Evolutionary conservation across 805 yeast species (phyloP).

Genomic region (Candida easanensis): DNA sequence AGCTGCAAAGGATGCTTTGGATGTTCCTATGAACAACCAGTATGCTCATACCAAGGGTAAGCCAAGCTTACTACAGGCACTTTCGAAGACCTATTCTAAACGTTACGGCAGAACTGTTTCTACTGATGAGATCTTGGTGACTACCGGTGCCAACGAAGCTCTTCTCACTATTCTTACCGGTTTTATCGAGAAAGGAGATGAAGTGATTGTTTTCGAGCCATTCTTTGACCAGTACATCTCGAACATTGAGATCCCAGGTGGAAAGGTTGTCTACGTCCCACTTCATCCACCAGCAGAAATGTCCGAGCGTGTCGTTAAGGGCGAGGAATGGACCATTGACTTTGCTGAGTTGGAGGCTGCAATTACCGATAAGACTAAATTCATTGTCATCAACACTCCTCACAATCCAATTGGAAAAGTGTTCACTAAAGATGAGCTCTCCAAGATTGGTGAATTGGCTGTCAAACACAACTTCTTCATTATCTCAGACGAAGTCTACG

Average conservation of each 20-base stretch:
- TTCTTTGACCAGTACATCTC: conserved; percentile 96
- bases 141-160: conserved; percentile 98
- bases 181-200: conserved; percentile 83
- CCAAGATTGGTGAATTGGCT: conserved; percentile 74
- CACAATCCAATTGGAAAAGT: conserved; percentile 96
- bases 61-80: conserved; percentile 65
- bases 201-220: conserved; percentile 94
- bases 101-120: conserved; percentile 56
- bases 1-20: conserved; percentile 76
- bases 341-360: conserved; percentile 73
- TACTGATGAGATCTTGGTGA: conserved; percentile 66
- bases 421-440: conserved; percentile 72
- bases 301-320: conserved; percentile 58
- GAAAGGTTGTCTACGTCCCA: conserved; percentile 83
- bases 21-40: conserved; percentile 76
- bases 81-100: conserved; percentile 70
- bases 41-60: conserved; percentile 92
- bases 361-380: conserved; percentile 72
- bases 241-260: conserved; percentile 91
- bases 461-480: conserved; percentile 80
- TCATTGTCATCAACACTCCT: conserved; percentile 88
- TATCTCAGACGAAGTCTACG: conserved; percentile 94
- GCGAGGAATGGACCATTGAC: conserved; percentile 85
- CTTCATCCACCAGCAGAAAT: conserved; percentile 80
- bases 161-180: conserved; percentile 84